phyloP scores from a whole-genome alignment of 2,329 filamentous ascomycete genomes.

The Penicillium sp. region DNA sequence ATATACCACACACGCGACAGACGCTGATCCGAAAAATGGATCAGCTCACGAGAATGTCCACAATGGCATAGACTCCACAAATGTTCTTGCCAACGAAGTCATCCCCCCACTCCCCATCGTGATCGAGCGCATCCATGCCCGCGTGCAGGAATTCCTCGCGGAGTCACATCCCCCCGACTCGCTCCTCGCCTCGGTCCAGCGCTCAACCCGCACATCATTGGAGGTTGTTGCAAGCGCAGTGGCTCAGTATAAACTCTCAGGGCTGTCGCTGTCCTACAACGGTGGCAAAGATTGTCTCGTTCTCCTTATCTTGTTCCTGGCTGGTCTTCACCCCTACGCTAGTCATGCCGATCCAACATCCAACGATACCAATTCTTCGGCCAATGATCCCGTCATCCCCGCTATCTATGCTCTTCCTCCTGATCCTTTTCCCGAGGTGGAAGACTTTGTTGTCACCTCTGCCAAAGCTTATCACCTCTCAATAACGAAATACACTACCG shows the following conservation, averaged over 20 bases:
- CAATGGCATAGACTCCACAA: conserved; percentile 7
- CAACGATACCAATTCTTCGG: not conserved
- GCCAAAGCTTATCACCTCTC: conserved; percentile 70
- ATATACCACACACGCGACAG: conserved; percentile 1
- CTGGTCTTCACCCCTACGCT: conserved; percentile 54
- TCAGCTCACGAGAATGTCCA: conserved; percentile 2
- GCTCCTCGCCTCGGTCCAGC: conserved; percentile 64
- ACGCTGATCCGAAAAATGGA: conserved; percentile 3
- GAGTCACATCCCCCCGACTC: conserved; percentile 57
- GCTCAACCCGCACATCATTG: conserved; percentile 71
- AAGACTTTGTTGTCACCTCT: conserved; percentile 73
- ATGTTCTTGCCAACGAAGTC: not conserved
- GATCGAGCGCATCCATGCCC: conserved; percentile 62
- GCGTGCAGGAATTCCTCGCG: conserved; percentile 65
- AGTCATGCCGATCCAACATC: conserved; percentile 7
- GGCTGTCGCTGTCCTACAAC: conserved; percentile 92
- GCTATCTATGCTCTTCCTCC: conserved; percentile 86
- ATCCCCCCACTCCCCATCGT: conserved; percentile 52
- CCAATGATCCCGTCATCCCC: conserved; percentile 53
- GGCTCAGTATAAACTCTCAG: conserved; percentile 69
- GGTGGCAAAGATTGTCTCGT: conserved; percentile 98
- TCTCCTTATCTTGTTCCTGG: conserved; percentile 81
- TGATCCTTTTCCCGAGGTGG: conserved; percentile 82
- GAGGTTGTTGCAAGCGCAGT: conserved; percentile 74
- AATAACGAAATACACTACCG: conserved; percentile 68